Conservation (phyloP, 2,329 filamentous ascomycete species). For the Aspergillus sp. region DNA sequence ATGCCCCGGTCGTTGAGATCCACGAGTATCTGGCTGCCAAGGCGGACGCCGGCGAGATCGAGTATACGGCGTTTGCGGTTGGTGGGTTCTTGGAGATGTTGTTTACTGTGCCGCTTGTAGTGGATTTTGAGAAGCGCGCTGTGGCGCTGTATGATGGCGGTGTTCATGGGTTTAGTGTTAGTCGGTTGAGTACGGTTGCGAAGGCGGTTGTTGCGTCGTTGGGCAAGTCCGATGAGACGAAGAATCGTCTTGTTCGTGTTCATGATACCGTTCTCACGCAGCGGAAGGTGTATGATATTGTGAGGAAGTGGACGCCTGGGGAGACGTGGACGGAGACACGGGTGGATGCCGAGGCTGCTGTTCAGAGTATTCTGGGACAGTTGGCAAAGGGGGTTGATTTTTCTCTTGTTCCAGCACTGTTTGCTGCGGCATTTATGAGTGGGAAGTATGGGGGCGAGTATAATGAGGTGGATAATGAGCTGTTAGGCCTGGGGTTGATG, state of each 20-base stretch:
- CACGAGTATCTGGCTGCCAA: neutral
- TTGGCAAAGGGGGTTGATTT: neutral
- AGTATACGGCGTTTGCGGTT: constrained; percentile 2
- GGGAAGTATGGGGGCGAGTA: constrained; percentile 1
- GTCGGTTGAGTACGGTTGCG: neutral
- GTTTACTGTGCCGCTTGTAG: neutral
- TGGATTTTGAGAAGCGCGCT: neutral
- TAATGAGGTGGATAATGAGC: constrained; percentile 5
- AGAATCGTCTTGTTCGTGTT: neutral
- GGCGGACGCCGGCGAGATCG: neutral
- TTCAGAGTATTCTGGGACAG: neutral
- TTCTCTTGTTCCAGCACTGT: neutral
- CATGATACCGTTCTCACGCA: constrained; percentile 2
- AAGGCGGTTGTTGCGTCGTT: neutral
- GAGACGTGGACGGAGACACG: neutral
- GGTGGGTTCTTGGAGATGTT: neutral
- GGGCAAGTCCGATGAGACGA: neutral
- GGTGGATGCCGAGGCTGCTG: neutral
- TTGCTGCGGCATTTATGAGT: neutral
- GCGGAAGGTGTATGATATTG: neutral
- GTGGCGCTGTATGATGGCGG: neutral
- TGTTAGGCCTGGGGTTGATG: neutral
- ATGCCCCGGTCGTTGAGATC: neutral
- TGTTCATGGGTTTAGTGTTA: neutral
- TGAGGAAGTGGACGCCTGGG: neutral